Conservation (phyloP, 176 grass and related monocot species). For the Phoenix roebelenii region DNA sequence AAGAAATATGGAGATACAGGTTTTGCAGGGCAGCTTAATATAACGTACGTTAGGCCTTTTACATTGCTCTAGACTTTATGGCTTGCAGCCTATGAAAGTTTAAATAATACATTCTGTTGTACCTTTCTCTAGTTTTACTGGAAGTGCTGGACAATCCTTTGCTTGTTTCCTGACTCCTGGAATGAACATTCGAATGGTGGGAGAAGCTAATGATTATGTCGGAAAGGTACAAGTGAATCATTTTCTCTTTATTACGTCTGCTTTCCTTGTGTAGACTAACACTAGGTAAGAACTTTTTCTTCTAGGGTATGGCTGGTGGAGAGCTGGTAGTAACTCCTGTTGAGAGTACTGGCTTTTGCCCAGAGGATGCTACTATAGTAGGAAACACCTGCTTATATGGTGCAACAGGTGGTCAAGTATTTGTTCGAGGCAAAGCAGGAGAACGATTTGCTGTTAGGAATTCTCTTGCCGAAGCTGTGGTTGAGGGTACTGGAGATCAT, state of each 20-base stretch:
- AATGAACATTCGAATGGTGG: slow-evolving; percentile 82
- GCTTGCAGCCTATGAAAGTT: no score
- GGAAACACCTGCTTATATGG: slow-evolving; percentile 99
- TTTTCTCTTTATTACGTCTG: neutral
- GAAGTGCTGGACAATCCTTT: slow-evolving; percentile 98
- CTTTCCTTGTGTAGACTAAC: neutral
- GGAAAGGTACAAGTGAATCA: slow-evolving; percentile 59
- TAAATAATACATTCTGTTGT: neutral
- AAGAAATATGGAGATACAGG: slow-evolving; percentile 97
- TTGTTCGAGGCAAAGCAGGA: slow-evolving; percentile 91
- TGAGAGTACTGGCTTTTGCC: slow-evolving; percentile 72
- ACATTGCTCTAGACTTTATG: no score
- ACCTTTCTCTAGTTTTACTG: slow-evolving; percentile 62
- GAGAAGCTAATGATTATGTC: slow-evolving; percentile 97
- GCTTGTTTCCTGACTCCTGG: slow-evolving; percentile 95
- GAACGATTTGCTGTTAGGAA: slow-evolving; percentile 98
- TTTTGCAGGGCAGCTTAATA: slow-evolving; percentile 87
- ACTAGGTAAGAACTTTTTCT: neutral
- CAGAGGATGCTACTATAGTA: slow-evolving; percentile 96
- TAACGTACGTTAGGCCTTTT: slow-evolving; percentile 48
- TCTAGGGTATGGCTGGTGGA: slow-evolving; percentile 93
- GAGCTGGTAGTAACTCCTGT: slow-evolving; percentile 86
- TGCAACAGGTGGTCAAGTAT: slow-evolving; percentile 94
- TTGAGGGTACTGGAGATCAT: slow-evolving; percentile 99
- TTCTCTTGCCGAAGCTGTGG: slow-evolving; percentile 89